Evolutionary conservation across 139 green algal genomes (phyloP).

Genomic region (Yamagishiella unicocca): DNA sequence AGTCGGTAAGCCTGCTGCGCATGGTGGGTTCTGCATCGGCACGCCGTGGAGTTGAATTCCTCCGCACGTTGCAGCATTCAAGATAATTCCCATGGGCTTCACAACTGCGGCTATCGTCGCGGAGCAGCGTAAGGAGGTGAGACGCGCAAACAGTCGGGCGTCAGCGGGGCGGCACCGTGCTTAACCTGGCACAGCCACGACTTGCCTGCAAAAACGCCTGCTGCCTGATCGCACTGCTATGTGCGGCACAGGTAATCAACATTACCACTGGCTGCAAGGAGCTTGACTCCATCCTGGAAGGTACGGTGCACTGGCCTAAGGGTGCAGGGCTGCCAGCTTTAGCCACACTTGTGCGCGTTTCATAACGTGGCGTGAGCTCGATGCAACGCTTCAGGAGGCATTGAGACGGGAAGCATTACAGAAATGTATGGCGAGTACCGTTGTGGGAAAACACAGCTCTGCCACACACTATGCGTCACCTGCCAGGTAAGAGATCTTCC

Average conservation of each 20-base stretch:
- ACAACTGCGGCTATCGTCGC: constrained; percentile 90
- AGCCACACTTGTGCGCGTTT: no score
- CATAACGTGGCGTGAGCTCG: no score
- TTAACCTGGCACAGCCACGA: no score
- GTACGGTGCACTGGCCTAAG: constrained; percentile 37
- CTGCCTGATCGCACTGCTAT: no score
- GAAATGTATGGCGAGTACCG: constrained; percentile 98
- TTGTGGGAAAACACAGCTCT: constrained; percentile 98
- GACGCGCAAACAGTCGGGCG: no score
- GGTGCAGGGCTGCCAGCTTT: no score
- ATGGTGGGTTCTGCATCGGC: no score
- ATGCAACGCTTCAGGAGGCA: constrained; percentile 86
- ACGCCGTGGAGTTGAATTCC: no score
- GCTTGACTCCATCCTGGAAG: constrained; percentile 93
- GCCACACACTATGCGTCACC: constrained; percentile 97
- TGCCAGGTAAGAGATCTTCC: constrained; percentile 94
- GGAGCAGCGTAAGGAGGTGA: constrained; percentile 78
- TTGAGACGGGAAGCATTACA: constrained; percentile 98
- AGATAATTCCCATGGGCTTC: constrained; percentile 95
- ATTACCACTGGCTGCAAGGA: constrained; percentile 94
- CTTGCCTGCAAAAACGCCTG: no score
- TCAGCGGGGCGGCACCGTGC: no score
- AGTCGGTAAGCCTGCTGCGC: constrained; percentile 11
- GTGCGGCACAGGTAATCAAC: constrained; percentile 72
- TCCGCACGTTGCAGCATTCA: constrained; percentile 88